Evolutionary conservation across 2,329 filamentous ascomycete species (phyloP).

Genomic region (Ascochyta viciae-villosae): DNA sequence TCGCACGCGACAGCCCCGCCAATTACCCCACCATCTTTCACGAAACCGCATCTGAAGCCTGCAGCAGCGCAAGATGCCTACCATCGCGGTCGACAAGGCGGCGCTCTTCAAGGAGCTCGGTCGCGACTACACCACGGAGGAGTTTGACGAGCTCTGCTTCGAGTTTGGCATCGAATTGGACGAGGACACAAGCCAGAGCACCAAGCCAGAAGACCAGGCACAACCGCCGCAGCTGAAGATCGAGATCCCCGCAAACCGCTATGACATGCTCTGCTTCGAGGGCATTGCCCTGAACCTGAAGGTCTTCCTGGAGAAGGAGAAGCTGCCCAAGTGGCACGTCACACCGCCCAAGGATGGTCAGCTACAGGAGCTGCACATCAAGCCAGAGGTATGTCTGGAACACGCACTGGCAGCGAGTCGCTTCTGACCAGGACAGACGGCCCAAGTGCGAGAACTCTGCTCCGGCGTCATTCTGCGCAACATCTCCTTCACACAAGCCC

Average conservation of each 20-base stretch:
- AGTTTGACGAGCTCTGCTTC: slow-evolving; percentile 98
- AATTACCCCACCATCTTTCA: slow-evolving; percentile 40
- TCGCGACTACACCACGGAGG: slow-evolving; percentile 87
- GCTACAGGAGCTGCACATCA: slow-evolving; percentile 81
- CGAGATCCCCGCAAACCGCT: slow-evolving; percentile 94
- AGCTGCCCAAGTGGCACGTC: slow-evolving; percentile 80
- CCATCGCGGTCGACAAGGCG: slow-evolving; percentile 95
- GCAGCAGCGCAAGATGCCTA: slow-evolving; percentile 74
- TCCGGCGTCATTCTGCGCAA: slow-evolving; percentile 88
- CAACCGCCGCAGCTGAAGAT: slow-evolving; percentile 95
- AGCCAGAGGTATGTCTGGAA: slow-evolving; percentile 61
- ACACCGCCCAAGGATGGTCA: slow-evolving; percentile 75
- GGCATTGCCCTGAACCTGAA: slow-evolving; percentile 95
- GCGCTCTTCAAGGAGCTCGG: slow-evolving; percentile 93
- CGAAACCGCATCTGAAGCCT: slow-evolving; percentile 16
- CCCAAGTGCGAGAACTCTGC: slow-evolving; percentile 83
- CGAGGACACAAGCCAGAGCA: slow-evolving; percentile 67
- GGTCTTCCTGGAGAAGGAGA: slow-evolving; percentile 81
- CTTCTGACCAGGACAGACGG: slow-evolving; percentile 61
- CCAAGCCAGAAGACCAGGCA: slow-evolving; percentile 58
- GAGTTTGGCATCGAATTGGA: slow-evolving; percentile 98
- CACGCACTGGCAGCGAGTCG: too few relatives aligned
- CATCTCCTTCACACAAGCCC: slow-evolving; percentile 87
- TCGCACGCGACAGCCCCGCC: slow-evolving; percentile 32
- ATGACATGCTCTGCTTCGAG: slow-evolving; percentile 96